Conservation (phyloP, 306 rosid species). For the Rosa lucieae region DNA sequence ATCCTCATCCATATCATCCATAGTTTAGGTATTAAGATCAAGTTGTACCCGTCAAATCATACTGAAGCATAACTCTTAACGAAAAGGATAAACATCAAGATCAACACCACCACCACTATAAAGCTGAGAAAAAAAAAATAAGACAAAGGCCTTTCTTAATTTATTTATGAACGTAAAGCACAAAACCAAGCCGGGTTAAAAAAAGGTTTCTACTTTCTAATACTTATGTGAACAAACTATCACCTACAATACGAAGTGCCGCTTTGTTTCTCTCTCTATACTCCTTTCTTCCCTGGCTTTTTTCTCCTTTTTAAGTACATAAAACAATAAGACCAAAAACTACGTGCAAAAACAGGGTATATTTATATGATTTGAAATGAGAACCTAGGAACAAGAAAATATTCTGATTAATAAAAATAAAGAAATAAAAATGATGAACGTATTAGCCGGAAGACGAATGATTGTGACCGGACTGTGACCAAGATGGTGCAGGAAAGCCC, state of each 20-base stretch:
- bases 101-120: background rate
- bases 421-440: constrained; percentile 1
- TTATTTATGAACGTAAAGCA: background rate
- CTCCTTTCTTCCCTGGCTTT: background rate
- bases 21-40: background rate
- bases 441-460: constrained; percentile 57
- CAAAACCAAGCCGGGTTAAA: background rate
- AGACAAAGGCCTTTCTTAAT: background rate
- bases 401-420: constrained; percentile 18
- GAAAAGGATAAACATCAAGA: background rate
- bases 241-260: constrained; percentile 8
- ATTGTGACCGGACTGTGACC: constrained; percentile 60
- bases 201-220: constrained; percentile 20
- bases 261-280: background rate
- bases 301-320: background rate
- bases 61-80: background rate
- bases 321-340: background rate
- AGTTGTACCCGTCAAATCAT: background rate
- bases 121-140: background rate
- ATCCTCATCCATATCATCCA: background rate
- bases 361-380: background rate
- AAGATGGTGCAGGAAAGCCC: constrained; percentile 39
- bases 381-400: constrained; percentile 12
- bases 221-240: background rate
- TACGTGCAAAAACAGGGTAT: constrained; percentile 1